A percentile compares a stretch with the other conserved stretches of the same genome.
phyloP scores from a whole-genome alignment of 1,284 basidiomycete species.

The Boletellus deceptivus region DNA sequence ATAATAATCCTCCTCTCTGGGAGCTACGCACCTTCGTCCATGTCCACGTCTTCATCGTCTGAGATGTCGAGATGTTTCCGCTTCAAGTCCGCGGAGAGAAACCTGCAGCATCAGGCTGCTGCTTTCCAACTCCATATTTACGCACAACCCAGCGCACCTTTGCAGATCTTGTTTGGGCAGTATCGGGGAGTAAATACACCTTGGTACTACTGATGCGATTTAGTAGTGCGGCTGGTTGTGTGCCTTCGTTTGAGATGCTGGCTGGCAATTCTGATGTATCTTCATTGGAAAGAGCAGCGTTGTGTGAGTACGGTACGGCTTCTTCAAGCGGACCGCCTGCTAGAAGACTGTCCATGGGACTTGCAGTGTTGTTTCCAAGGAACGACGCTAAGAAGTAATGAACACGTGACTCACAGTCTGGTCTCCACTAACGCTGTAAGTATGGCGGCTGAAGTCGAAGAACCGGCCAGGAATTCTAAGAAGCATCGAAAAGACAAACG shows the following conservation, averaged over 20 bases:
- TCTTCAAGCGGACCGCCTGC: slow-evolving; percentile 25
- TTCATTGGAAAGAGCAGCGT: slow-evolving; percentile 49
- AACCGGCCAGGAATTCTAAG: slow-evolving; percentile 69
- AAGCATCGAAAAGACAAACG: slow-evolving; percentile 90
- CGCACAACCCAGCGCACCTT: slow-evolving; percentile 64
- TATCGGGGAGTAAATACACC: slow-evolving; percentile 68
- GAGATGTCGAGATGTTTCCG: slow-evolving; percentile 50
- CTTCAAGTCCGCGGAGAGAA: slow-evolving; percentile 37
- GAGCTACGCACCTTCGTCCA: slow-evolving; percentile 39
- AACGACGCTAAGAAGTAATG: neutral
- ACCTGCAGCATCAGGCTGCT: slow-evolving; percentile 50
- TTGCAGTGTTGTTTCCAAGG: neutral
- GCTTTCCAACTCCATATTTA: slow-evolving; percentile 33
- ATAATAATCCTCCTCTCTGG: neutral
- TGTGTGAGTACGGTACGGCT: slow-evolving; percentile 43
- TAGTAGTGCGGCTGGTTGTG: slow-evolving; percentile 42
- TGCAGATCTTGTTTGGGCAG: slow-evolving; percentile 48
- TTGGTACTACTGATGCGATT: slow-evolving; percentile 64
- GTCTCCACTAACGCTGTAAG: neutral
- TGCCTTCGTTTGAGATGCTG: slow-evolving; percentile 20
- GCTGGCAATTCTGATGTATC: slow-evolving; percentile 37
- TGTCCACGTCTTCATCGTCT: slow-evolving; percentile 45
- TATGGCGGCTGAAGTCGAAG: slow-evolving; percentile 52
- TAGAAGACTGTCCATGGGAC: slow-evolving; percentile 38
- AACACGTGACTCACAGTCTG: neutral